Base-by-base conservation (phyloP, 345 rosid genomes). In the Camelina laxa region DNA sequence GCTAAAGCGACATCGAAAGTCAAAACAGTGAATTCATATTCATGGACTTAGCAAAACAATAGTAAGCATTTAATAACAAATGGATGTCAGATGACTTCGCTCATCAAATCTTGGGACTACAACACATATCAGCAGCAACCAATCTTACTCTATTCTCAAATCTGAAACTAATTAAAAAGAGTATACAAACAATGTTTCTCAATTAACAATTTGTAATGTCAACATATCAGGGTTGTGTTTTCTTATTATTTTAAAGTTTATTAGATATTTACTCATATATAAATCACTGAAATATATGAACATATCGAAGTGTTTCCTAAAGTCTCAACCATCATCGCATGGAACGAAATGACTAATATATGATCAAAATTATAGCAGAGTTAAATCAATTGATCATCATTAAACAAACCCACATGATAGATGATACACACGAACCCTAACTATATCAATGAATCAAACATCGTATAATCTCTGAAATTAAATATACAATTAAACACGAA, bases 11-110 rank as follows among this genome's bases (percentile, higher is more conserved):
- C 74, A 36, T 75, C 4, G 39, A 60, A 75, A 75, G 79, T 75
- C 38, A 68, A 68, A 51, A 75, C 16, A 68, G 69, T 68, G 69
- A 60, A 44, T 51, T 17, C 75, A 76, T 76, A 11, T 56, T 54
- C 80, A 61, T 69, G 64, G 64, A 53, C 30, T 27, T 51, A 61
- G 39, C 47, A 45, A 69, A 76, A 63, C 58, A 69, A 76, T 69
- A 62, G 70, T 62, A 55, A 55, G 39, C 51, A 69, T 55, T 54
- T 33, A 76, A 54, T 69, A 65, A 69, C 22, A 69, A 53, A 68
- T 33, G 0, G 21, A 61, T 53, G 39, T 69, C 64, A 61, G 27
- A 54, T 62, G 51, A 41, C 22, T 69, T 51, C 8, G 48, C 31
- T 54, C 70, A 61, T 69, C 16, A 44, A 35, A 69, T 61, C 33